Evolutionary conservation across 2,329 filamentous ascomycete genomes (phyloP).

Genomic region (Calonectria hawksworthii): DNA sequence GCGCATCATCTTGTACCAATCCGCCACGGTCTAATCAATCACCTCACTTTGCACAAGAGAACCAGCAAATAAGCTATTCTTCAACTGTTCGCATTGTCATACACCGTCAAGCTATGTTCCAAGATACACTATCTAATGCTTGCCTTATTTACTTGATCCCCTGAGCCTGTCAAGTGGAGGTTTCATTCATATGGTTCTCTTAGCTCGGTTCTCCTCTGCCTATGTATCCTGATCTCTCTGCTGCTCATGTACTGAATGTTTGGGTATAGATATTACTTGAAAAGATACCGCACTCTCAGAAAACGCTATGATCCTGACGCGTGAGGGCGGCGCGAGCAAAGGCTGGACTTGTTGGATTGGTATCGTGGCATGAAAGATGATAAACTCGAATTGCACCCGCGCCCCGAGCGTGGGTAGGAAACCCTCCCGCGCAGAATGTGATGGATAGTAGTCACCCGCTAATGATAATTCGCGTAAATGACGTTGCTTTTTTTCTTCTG

Average conservation of each 20-base stretch:
- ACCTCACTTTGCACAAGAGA: background rate
- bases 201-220: background rate
- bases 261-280: slow-evolving; percentile 73
- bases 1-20: background rate
- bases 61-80: background rate
- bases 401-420: slow-evolving; percentile 14
- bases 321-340: slow-evolving; percentile 36
- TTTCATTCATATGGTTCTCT: slow-evolving; percentile 1
- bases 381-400: slow-evolving; percentile 15
- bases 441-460: slow-evolving; percentile 28
- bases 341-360: slow-evolving; percentile 6
- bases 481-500: slow-evolving; percentile 30
- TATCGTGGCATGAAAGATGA: slow-evolving; percentile 1
- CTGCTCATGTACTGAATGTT: slow-evolving; percentile 38
- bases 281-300: slow-evolving; percentile 87
- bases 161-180: slow-evolving; percentile 18
- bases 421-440: slow-evolving; percentile 25
- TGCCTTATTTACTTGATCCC: slow-evolving; percentile 8
- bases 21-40: background rate
- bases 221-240: slow-evolving; percentile 26
- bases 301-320: slow-evolving; percentile 77
- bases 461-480: slow-evolving; percentile 24
- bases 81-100: slow-evolving; percentile 6
- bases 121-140: slow-evolving; percentile 9
- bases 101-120: slow-evolving; percentile 4